phyloP scores from a whole-genome alignment of 768 basidiomycete genomes.

The Hygrophoropsis aurantiaca region DNA sequence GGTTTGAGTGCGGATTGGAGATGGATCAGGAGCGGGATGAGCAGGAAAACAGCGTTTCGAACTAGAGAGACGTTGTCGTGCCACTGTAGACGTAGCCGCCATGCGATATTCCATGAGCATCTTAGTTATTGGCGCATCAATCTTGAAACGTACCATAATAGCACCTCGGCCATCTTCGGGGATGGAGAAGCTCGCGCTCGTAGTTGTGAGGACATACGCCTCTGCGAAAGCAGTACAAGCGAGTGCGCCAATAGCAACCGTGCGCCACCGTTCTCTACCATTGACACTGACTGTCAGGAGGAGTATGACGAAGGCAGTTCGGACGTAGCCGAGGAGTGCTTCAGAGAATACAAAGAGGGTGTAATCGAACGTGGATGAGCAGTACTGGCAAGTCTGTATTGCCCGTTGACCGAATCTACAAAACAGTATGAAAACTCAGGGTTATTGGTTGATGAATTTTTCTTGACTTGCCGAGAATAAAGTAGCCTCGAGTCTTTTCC shows the following conservation, averaged over 20 bases:
- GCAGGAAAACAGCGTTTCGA: conserved; percentile 60
- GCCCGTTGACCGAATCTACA: conserved; percentile 68
- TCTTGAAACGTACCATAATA: conserved; percentile 36
- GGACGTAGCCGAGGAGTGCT: conserved; percentile 58
- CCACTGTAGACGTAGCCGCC: conserved; percentile 50
- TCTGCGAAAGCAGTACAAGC: conserved; percentile 52
- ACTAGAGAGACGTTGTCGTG: conserved; percentile 56
- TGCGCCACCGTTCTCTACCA: conserved; percentile 44
- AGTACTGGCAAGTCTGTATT: conserved; percentile 64
- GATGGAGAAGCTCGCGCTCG: conserved; percentile 44
- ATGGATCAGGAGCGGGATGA: conserved; percentile 52
- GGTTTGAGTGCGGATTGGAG: conserved; percentile 35
- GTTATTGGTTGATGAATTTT: background rate
- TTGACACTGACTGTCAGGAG: conserved; percentile 42
- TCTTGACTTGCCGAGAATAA: conserved; percentile 53
- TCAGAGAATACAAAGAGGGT: conserved; percentile 55
- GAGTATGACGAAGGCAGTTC: conserved; percentile 49
- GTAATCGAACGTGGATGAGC: conserved; percentile 60
- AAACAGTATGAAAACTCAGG: background rate
- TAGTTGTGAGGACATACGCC: conserved; percentile 50
- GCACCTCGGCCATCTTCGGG: conserved; percentile 36
- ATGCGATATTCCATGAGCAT: background rate
- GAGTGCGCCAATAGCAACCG: conserved; percentile 46
- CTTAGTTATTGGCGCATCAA: background rate
- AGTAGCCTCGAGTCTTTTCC: conserved; percentile 55